A percentile compares a stretch with the other conserved stretches of the same genome.
Evolutionary conservation across 805 yeast species (phyloP).

Genomic region (Kazachstania bromeliacearum): DNA sequence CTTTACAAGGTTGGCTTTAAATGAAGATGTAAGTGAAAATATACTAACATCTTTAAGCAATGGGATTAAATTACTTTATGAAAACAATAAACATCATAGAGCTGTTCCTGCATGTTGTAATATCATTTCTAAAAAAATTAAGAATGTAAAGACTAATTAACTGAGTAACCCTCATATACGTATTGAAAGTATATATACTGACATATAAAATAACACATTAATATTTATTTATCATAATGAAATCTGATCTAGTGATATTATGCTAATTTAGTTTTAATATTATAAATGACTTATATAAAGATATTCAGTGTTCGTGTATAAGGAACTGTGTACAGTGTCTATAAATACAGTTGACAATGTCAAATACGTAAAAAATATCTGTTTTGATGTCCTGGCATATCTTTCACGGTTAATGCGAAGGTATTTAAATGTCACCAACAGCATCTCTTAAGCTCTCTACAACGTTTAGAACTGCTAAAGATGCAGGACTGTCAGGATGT

Average conservation of each 20-base stretch:
- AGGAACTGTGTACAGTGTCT: too few species aligned
- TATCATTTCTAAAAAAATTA: conserved; percentile 41
- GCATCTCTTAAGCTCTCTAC: conserved; percentile 62
- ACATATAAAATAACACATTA: too few species aligned
- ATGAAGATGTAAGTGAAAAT: conserved; percentile 14
- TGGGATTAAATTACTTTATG: conserved; percentile 36
- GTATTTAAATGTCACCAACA: conserved; percentile 31
- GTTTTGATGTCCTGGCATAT: too few species aligned
- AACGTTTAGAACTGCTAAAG: conserved; percentile 74
- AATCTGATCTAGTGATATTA: too few species aligned
- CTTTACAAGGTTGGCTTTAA: conserved; percentile 34
- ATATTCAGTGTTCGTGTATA: too few species aligned
- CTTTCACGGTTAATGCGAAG: too few species aligned
- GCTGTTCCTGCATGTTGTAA: conserved; percentile 41
- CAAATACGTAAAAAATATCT: too few species aligned
- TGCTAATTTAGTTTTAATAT: too few species aligned
- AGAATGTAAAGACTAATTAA: neutral
- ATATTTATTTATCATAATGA: too few species aligned
- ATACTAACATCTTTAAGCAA: conserved; percentile 35
- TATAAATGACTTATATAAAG: too few species aligned
- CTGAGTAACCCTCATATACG: neutral
- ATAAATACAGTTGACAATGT: too few species aligned
- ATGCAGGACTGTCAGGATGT: conserved; percentile 88
- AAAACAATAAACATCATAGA: conserved; percentile 22
- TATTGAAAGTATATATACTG: too few species aligned